Conservation (phyloP, 2,329 filamentous ascomycete species). For the Hortaea werneckii region DNA sequence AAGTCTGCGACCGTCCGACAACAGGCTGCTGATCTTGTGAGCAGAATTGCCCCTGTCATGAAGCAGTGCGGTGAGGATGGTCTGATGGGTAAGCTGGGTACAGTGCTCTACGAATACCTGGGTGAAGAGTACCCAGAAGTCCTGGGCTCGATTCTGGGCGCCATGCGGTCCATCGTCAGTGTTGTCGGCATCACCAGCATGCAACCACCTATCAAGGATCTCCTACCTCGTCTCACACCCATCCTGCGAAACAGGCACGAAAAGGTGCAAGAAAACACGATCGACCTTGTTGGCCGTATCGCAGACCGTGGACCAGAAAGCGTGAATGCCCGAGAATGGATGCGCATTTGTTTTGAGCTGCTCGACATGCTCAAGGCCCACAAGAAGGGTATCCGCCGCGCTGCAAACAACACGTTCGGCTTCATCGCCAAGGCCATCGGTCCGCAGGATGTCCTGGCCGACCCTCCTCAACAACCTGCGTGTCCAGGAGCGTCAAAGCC, state of each 20-base stretch:
- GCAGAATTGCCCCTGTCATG: constrained; percentile 96
- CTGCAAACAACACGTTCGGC: constrained; percentile 98
- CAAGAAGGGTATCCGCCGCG: constrained; percentile 97
- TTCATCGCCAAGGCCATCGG: constrained; percentile 99
- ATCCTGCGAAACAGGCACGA: constrained; percentile 97
- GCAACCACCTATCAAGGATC: constrained; percentile 94
- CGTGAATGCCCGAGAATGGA: constrained; percentile 96
- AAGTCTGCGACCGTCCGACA: constrained; percentile 94
- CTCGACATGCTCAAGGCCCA: constrained; percentile 99
- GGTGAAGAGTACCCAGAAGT: constrained; percentile 98
- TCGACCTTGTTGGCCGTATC: constrained; percentile 94
- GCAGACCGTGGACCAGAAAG: constrained; percentile 93
- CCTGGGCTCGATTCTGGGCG: constrained; percentile 88
- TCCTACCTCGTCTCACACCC: constrained; percentile 89
- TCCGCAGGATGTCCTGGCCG: constrained; percentile 90
- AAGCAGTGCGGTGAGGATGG: constrained; percentile 96
- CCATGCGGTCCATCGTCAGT: constrained; percentile 89
- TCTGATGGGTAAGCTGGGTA: constrained; percentile 86
- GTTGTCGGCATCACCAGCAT: constrained; percentile 97
- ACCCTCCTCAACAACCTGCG: constrained; percentile 93
- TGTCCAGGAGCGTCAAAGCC: constrained; percentile 93
- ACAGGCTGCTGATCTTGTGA: constrained; percentile 92
- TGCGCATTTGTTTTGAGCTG: constrained; percentile 98
- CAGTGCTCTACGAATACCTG: constrained; percentile 94
- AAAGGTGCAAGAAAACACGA: constrained; percentile 98